Evolutionary conservation across 768 basidiomycete species (phyloP), one percentile per base, ranked within the genome.

Genomic region (Gloeopeniophorella convolvens): DNA sequence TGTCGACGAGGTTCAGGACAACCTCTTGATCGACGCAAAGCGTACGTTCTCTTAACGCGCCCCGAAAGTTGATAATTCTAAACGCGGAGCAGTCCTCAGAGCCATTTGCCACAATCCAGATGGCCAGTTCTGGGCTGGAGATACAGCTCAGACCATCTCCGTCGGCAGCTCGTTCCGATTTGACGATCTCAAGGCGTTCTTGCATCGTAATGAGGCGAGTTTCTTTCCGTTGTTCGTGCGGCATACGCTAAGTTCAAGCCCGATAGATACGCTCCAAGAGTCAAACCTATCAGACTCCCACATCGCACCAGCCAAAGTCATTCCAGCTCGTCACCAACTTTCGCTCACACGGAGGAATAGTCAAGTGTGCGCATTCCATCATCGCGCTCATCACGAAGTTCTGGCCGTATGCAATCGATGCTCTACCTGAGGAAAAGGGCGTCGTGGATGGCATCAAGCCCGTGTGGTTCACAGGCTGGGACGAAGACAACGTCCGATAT

Each of bases 61-160:
- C 16, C 15, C 20, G 7, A 16, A 20, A 1, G n/a, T 16, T 3
- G 12, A 35, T 23, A 33, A 34, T 4, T 3, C 27, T n/a, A n/a
- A n/a, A n/a, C n/a, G n/a, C 20, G 30, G 15, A 43, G 1, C 32
- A 86, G 85, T 88, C 6, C 62, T 87, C 28, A 68, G 85, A 32
- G 65, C 69, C 2, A 62, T 88, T 20, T 85, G 82, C 54, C 60
- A 64, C 12, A 84, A 85, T 59, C 74, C 77, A 1, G 68, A 83
- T 41, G 84, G 85, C 0, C 63, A 84, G n/a, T 85, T 87, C 59
- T 87, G 83, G 83, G 85, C 85, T 2, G 85, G 85, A 0, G 85
- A 87, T 58, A 86, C 85, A 0, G 83, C 85, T 0, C 85, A 87
- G 53, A 82, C 85, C 0, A 87, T 88, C 30, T 79, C 82, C 1